Evolutionary conservation across 495 filamentous ascomycete genomes (phyloP).

Genomic region (Penicillium malachiteum): DNA sequence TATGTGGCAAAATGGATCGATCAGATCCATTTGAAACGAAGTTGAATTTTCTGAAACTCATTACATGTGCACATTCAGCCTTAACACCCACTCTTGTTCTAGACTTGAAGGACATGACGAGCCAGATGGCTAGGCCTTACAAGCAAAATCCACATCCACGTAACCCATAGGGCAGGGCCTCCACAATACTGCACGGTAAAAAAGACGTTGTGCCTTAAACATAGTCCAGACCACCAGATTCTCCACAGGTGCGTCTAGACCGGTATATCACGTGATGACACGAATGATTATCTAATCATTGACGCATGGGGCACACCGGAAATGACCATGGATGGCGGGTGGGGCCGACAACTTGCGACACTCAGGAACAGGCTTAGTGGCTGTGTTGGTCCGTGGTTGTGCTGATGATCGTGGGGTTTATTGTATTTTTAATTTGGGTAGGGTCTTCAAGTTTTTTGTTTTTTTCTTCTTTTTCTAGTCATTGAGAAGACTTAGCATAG

Average conservation of each 20-base stretch:
- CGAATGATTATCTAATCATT: background rate
- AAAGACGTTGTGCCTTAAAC: background rate
- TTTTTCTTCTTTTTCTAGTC: background rate
- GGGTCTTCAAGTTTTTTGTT: background rate
- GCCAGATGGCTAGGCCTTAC: background rate
- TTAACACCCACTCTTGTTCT: constrained; percentile 4
- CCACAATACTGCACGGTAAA: background rate
- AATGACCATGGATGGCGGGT: background rate
- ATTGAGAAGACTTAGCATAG: too few species aligned
- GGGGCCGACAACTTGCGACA: constrained; percentile 2
- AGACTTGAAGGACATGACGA: background rate
- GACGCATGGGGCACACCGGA: background rate
- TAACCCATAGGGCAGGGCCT: background rate
- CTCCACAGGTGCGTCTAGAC: background rate
- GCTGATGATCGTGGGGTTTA: constrained; percentile 10
- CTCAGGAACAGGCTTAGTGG: constrained; percentile 46
- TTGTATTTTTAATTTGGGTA: background rate
- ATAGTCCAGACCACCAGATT: background rate
- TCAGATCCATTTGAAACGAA: too few species aligned
- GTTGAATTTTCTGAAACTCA: background rate
- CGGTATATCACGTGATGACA: background rate
- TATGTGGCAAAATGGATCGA: too few species aligned
- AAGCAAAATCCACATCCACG: background rate
- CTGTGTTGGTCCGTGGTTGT: constrained; percentile 11
- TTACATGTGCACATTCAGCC: background rate